A percentile compares a stretch with the other conserved stretches of the same genome.
phyloP scores from a whole-genome alignment of 2,329 filamentous ascomycete genomes.

The Sclerotinia trifoliorum region DNA sequence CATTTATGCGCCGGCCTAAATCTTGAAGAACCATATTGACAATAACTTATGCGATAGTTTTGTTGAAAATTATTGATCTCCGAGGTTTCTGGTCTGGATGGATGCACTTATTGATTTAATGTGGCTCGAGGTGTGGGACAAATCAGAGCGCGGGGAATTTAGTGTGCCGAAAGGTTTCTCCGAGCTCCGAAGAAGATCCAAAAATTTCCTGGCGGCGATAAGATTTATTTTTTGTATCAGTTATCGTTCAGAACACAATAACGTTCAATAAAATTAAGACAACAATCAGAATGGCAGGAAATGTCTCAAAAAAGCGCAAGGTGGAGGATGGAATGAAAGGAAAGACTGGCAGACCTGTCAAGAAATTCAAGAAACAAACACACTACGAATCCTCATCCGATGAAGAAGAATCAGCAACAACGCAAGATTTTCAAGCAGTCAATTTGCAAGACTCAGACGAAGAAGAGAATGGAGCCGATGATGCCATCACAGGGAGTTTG shows the following conservation, averaged over 20 bases:
- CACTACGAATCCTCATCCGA: slow-evolving; percentile 61
- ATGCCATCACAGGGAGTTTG: slow-evolving; percentile 31
- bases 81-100: background rate
- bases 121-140: slow-evolving; percentile 26
- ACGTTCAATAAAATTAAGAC: slow-evolving; percentile 22
- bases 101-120: slow-evolving; percentile 6
- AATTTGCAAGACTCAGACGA: slow-evolving; percentile 46
- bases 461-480: slow-evolving; percentile 36
- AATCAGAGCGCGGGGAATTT: slow-evolving; percentile 18
- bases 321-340: slow-evolving; percentile 58
- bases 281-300: slow-evolving; percentile 36
- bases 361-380: slow-evolving; percentile 62
- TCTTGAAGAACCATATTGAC: slow-evolving; percentile 92
- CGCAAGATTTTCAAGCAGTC: slow-evolving; percentile 49
- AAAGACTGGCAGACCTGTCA: slow-evolving; percentile 48
- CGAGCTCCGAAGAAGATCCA: slow-evolving; percentile 16
- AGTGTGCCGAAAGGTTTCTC: slow-evolving; percentile 17
- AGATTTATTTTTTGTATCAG: slow-evolving; percentile 18
- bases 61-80: background rate
- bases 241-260: background rate
- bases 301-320: slow-evolving; percentile 53
- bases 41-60: slow-evolving; percentile 23
- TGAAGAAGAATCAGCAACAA: slow-evolving; percentile 42
- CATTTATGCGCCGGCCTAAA: slow-evolving; percentile 96
- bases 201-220: slow-evolving; percentile 21